Evolutionary conservation across 352 stramenopile genomes (phyloP).

Genomic region (Albugo laibachii): DNA sequence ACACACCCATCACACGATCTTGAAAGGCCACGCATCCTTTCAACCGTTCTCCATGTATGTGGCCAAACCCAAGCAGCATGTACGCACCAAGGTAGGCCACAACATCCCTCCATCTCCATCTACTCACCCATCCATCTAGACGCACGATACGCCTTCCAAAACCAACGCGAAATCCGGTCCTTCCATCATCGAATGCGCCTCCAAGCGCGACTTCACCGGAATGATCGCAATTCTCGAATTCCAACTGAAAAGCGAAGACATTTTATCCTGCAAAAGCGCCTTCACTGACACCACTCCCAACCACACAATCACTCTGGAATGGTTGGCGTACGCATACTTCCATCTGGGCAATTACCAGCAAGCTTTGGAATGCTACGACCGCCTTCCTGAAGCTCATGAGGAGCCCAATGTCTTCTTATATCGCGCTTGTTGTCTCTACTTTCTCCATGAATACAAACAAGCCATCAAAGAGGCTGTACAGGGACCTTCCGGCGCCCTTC

Average conservation of each 20-base stretch:
- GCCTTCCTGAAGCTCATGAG: constrained; percentile 12
- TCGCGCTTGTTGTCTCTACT: constrained; percentile 85
- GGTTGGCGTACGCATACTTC: constrained; percentile 89
- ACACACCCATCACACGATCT: too few relatives aligned
- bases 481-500: constrained; percentile 43
- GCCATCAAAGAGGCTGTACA: constrained; percentile 56
- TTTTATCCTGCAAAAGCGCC: constrained; percentile 1
- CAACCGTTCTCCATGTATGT: constrained; percentile 27
- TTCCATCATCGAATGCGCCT: constrained; percentile 51
- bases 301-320: constrained; percentile 70
- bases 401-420: constrained; percentile 50
- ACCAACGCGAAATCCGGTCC: constrained; percentile 62
- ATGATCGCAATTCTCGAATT: constrained; percentile 90
- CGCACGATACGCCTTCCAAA: too few relatives aligned
- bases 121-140: too few relatives aligned
- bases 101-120: too few relatives aligned
- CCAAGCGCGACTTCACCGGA: constrained; percentile 85
- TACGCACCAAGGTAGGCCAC: constrained; percentile 26
- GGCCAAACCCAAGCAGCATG: constrained; percentile 57
- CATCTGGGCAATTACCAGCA: constrained; percentile 89
- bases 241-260: constrained; percentile 80
- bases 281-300: constrained; percentile 11
- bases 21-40: neutral
- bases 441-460: constrained; percentile 84
- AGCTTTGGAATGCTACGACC: constrained; percentile 80